Percentiles rank a stretch among this genome's conserved stretches.
These are phyloP conservation scores for Fusarium concolor DNA, from an alignment of 2,329 filamentous ascomycete species.

Conservation along the genomic window DNA sequence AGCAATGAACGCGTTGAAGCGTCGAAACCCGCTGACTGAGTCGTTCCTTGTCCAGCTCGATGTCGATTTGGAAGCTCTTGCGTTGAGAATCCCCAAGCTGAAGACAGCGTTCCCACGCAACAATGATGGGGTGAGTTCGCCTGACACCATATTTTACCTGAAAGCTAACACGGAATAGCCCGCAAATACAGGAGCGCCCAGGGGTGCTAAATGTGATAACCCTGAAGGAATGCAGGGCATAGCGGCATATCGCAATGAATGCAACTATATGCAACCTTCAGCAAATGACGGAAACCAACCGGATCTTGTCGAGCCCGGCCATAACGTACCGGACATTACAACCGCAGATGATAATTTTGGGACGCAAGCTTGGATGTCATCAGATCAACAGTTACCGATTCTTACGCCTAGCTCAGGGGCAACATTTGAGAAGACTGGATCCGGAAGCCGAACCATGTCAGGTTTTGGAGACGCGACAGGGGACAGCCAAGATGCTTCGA, in stretches of 20 bases:
- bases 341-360: conserved; percentile 46
- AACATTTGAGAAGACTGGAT: conserved; percentile 51
- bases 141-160: neutral
- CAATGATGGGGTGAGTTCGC: conserved; percentile 61
- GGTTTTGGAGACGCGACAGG: conserved; percentile 60
- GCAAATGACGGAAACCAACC: conserved; percentile 57
- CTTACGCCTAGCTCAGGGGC: conserved; percentile 51
- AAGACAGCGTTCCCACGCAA: conserved; percentile 66
- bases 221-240: conserved; percentile 56
- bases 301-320: conserved; percentile 55
- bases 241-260: conserved; percentile 58
- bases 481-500: conserved; percentile 60
- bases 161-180: conserved; percentile 48
- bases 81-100: conserved; percentile 69
- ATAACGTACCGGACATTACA: conserved; percentile 42
- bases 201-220: conserved; percentile 49
- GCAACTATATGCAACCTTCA: conserved; percentile 55
- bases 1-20: conserved; percentile 90
- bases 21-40: conserved; percentile 89
- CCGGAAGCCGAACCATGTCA: conserved; percentile 45
- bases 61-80: conserved; percentile 84
- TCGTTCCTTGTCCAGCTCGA: conserved; percentile 95
- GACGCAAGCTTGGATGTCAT: conserved; percentile 53
- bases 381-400: conserved; percentile 55
- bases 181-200: conserved; percentile 32